Evolutionary conservation across 2,329 filamentous ascomycete species (phyloP), one percentile per base, ranked within the genome.

Genomic region (Fusarium nanum): DNA sequence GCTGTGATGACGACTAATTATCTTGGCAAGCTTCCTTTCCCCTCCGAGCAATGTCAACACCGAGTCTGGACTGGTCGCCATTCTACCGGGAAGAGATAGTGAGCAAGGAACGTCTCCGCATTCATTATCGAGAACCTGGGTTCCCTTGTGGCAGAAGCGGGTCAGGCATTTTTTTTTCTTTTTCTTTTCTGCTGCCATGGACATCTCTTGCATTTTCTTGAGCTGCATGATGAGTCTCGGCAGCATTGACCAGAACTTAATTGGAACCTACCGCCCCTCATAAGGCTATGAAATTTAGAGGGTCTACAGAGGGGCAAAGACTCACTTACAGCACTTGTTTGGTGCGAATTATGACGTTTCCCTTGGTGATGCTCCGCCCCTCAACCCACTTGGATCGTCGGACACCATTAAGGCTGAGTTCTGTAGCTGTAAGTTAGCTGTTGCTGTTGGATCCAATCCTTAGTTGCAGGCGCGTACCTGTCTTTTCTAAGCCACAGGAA

Each of bases 351-450:
- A 37, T 71, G 69, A 72, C 69, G 68, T 70, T 57, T 52, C 45
- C 61, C 42, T 48, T 58, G 60, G 49, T 56, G 42, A 32, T 70
- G 53, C 69, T 72, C 70, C 65, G 63, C 70, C 64, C 55, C 55
- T 49, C 40, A 46, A 30, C 60, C 68, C 68, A 71, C 68, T 65
- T 68, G 52, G 68, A 64, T 60, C 62, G 53, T 61, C 34, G 34
- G 34, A 37, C 67, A 64, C 68, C 52, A 53, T 49, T 46, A 50
- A 68, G 68, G 68, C 68, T 71, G 64, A 71, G 68, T 41, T 16
- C 23, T 41, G 49, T 27, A 52, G 49, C 25, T n/a, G 25, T 57
- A 70, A 37, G 34, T 37, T 37, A 37, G 34, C 34, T 37, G 34
- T 37, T 37, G 34, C 34, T 37, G 34, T n/a, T 9, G 34, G 34